Percentiles rank a stretch among this genome's conserved stretches.
phyloP scores from a whole-genome alignment of 768 basidiomycete genomes.

The Calocybe cyanea region DNA sequence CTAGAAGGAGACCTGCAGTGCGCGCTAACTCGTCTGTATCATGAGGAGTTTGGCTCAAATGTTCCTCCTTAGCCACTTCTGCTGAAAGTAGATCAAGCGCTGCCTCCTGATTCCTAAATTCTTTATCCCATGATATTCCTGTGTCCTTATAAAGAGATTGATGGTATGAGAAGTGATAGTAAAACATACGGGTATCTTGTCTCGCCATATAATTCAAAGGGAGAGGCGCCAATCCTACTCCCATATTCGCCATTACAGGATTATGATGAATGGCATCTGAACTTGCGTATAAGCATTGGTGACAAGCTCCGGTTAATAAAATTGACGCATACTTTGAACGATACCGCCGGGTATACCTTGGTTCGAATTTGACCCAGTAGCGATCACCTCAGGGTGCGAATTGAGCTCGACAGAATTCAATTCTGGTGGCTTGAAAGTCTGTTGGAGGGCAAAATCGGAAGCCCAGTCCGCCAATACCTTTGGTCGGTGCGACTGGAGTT shows the following conservation, averaged over 20 bases:
- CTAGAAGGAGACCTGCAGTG: constrained; percentile 74
- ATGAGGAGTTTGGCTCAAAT: constrained; percentile 14
- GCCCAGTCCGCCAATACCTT: constrained; percentile 50
- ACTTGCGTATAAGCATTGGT: too few species aligned
- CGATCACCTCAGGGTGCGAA: neutral
- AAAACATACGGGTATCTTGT: constrained; percentile 9
- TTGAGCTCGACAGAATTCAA: constrained; percentile 1
- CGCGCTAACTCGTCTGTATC: constrained; percentile 73
- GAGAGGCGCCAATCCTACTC: neutral
- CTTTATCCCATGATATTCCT: constrained; percentile 61
- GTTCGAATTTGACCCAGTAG: neutral
- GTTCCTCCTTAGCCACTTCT: constrained; percentile 14
- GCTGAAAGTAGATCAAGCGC: constrained; percentile 15
- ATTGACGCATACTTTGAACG: too few species aligned
- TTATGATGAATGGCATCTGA: too few species aligned
- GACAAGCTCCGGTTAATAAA: too few species aligned
- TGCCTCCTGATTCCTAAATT: constrained; percentile 57
- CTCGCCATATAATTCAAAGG: constrained; percentile 19
- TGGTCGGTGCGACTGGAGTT: constrained; percentile 21
- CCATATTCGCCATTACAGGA: neutral
- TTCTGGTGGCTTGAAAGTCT: constrained; percentile 16
- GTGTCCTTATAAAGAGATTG: constrained; percentile 1
- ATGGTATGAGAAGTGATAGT: neutral
- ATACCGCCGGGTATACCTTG: too few species aligned
- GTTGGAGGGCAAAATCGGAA: constrained; percentile 51